Evolutionary conservation across 1,139 yeast species (phyloP).

Genomic region (Saccharomyces hybrid): DNA sequence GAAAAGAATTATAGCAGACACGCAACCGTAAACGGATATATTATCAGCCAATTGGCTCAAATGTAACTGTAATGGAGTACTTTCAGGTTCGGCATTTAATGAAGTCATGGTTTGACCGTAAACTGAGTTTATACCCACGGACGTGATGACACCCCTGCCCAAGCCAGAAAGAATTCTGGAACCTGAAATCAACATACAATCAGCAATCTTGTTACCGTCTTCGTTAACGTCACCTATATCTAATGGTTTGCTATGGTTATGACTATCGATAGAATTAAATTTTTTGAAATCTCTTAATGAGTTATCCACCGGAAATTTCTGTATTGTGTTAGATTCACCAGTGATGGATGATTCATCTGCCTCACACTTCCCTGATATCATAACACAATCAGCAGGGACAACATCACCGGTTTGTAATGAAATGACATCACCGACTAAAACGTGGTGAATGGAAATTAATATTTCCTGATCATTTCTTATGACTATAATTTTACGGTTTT

Average conservation of each 20-base stretch:
- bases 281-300: constrained; percentile 36
- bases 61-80: constrained; percentile 83
- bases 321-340: constrained; percentile 83
- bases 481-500: constrained; percentile 73
- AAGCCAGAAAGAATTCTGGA: constrained; percentile 78
- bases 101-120: constrained; percentile 89
- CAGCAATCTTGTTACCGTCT: constrained; percentile 31
- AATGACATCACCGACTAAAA: constrained; percentile 80
- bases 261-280: constrained; percentile 27
- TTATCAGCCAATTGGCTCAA: constrained; percentile 81
- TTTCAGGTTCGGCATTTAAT: constrained; percentile 63
- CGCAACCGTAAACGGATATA: constrained; percentile 85
- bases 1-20: constrained; percentile 74
- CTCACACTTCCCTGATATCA: constrained; percentile 67
- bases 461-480: constrained; percentile 63
- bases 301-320: constrained; percentile 49
- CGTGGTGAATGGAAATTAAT: constrained; percentile 63
- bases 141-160: constrained; percentile 79
- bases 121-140: constrained; percentile 82
- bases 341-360: constrained; percentile 91
- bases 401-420: constrained; percentile 89
- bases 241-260: constrained; percentile 24
- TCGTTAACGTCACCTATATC: constrained; percentile 40
- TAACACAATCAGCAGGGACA: constrained; percentile 78
- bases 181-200: constrained; percentile 73